Conservation (phyloP, 345 rosid genomes). For the Carallia pectinifolia region DNA sequence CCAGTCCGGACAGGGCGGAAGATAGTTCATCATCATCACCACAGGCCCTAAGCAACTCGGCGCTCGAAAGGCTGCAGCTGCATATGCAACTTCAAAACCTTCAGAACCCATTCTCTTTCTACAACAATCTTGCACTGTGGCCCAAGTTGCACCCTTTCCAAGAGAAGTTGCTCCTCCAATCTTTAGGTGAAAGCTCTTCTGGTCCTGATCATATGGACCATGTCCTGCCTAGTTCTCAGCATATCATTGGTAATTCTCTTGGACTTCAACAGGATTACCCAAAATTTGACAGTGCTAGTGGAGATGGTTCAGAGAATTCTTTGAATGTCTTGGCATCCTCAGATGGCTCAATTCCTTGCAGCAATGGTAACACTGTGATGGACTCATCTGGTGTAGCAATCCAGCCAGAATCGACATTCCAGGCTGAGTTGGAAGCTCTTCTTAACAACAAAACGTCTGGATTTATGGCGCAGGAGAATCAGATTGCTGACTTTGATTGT, state of each 20-base stretch:
- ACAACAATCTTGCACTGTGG: conserved; percentile 6
- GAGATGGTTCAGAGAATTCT: conserved; percentile 20
- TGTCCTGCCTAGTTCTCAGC: neutral
- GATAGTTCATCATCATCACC: neutral
- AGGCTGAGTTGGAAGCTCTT: conserved; percentile 37
- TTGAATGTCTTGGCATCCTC: conserved; percentile 18
- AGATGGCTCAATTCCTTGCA: conserved; percentile 1
- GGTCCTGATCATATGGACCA: neutral
- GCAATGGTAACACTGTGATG: conserved; percentile 3
- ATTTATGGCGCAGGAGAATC: conserved; percentile 33
- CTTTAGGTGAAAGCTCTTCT: neutral
- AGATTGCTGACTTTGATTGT: conserved; percentile 47
- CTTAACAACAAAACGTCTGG: conserved; percentile 28
- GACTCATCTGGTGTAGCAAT: conserved; percentile 14
- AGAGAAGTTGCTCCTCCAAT: conserved; percentile 10
- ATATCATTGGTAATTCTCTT: conserved; percentile 14
- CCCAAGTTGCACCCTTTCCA: conserved; percentile 20
- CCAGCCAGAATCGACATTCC: conserved; percentile 27
- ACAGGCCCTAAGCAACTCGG: conserved; percentile 6
- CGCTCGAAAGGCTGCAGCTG: conserved; percentile 12
- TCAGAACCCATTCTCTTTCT: neutral
- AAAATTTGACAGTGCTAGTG: conserved; percentile 14
- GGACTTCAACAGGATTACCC: conserved; percentile 20
- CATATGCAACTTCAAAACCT: conserved; percentile 12
- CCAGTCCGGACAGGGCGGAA: neutral